Evolutionary conservation across 2,329 filamentous ascomycete genomes (phyloP), one percentile per base, ranked within the genome.

Genomic region (Alternaria triticimaculans): DNA sequence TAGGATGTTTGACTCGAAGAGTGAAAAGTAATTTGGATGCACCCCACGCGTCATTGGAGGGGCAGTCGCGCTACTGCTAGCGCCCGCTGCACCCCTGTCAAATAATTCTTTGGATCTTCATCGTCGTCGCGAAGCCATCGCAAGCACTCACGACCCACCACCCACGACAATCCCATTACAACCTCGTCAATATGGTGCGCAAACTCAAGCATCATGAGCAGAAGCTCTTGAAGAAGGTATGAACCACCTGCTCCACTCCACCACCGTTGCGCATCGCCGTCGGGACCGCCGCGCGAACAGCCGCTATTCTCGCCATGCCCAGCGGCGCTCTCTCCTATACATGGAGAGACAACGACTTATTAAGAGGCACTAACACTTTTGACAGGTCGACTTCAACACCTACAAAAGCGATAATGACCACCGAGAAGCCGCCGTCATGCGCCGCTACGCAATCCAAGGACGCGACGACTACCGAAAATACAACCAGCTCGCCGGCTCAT

Each of bases 121-220:
- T 26, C 33, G 49, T 59, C 30, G 44, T 28, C 57, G 51, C 51
- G 51, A 46, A 43, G 28, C 55, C 37, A 48, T 55, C 41, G 45
- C 37, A 44, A 25, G 26, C 44, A 60, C 53, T 41, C 44, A 41
- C 51, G 10, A 46, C 26, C n/a, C 21, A 21, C 21, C 45, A 33
- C 33, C 33, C 51, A 11, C 18, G 4, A 21, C 14, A 12, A n/a
- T 5, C 15, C 4, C 21, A 9, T 23, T 12, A 15, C 3, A 12
- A 1, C 18, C 5, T 28, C 58, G 23, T 51, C 56, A 53, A 54
- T 23, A 98, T 98, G 96, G 93, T 97, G 72, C 91, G 96, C 74
- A 94, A 97, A 85, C 89, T 99, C 78, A 98, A 97, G 84, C 89
- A 97, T 83, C 95, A 76, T 57, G 96, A 99, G 89, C 89, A 96